These are phyloP conservation scores for Thyridium curvatum DNA, from an alignment of 2,329 filamentous ascomycete species.

Conservation along the genomic window DNA sequence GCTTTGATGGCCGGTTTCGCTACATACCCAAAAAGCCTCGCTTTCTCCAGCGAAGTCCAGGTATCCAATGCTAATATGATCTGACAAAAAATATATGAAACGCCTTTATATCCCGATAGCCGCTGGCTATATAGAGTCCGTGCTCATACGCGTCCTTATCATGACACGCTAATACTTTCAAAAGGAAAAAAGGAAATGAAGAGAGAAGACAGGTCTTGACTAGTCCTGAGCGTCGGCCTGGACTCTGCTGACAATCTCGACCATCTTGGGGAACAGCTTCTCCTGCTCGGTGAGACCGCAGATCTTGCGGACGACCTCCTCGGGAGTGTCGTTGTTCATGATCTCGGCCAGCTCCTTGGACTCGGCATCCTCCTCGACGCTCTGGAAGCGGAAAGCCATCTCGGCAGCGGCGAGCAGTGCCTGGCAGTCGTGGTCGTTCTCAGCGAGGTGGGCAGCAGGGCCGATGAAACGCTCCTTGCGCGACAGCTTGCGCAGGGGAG, in stretches of 20 bases:
- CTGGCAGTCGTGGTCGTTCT: slow-evolving; percentile 66
- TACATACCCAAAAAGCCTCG: too few relatives aligned
- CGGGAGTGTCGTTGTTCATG: slow-evolving; percentile 66
- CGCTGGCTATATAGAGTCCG: too few relatives aligned
- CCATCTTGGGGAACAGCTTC: slow-evolving; percentile 69
- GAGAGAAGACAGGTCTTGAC: too few relatives aligned
- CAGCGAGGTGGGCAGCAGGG: slow-evolving; percentile 82
- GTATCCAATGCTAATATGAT: too few relatives aligned
- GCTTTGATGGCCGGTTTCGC: too few relatives aligned
- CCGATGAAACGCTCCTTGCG: slow-evolving; percentile 95
- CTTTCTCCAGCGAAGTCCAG: too few relatives aligned
- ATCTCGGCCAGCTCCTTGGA: slow-evolving; percentile 79
- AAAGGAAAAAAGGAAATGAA: too few relatives aligned
- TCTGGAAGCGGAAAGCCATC: slow-evolving; percentile 92
- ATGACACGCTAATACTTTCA: too few relatives aligned
- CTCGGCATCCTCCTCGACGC: slow-evolving; percentile 87
- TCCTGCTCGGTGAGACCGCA: slow-evolving; percentile 74
- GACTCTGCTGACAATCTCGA: slow-evolving; percentile 76
- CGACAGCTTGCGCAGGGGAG: slow-evolving; percentile 86
- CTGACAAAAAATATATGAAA: too few relatives aligned
- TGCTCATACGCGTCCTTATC: too few relatives aligned
- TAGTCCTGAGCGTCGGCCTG: slow-evolving; percentile 49
- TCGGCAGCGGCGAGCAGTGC: slow-evolving; percentile 78
- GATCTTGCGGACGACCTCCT: slow-evolving; percentile 72
- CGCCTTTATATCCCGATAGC: too few relatives aligned